These are phyloP conservation scores for Nannizziopsis arthrosporioides DNA, from an alignment of 2,329 filamentous ascomycete species.

Conservation along the genomic window DNA sequence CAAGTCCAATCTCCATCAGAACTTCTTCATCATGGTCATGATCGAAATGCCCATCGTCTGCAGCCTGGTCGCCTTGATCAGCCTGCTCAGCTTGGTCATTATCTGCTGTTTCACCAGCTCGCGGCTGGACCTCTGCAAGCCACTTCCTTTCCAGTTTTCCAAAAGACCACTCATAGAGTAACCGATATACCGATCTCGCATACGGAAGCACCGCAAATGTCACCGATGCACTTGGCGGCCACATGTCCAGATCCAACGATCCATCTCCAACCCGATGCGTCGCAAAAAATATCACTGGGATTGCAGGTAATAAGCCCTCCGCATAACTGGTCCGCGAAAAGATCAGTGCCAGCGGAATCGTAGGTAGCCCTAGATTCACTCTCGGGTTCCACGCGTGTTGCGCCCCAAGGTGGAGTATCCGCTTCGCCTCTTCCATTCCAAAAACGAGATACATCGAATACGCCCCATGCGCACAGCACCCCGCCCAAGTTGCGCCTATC, in stretches of 20 bases:
- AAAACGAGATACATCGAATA: constrained; percentile 56
- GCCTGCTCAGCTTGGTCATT: constrained; percentile 16
- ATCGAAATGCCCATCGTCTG: constrained; percentile 24
- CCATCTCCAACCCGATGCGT: constrained; percentile 32
- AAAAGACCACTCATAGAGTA: constrained; percentile 50
- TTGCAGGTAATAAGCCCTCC: constrained; percentile 51
- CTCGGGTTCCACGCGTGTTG: constrained; percentile 36
- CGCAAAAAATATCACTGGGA: constrained; percentile 47
- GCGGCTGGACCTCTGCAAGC: constrained; percentile 52
- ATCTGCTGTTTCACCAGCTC: constrained; percentile 31
- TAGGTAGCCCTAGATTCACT: constrained; percentile 49
- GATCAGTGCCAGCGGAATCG: constrained; percentile 57
- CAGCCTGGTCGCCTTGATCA: constrained; percentile 22
- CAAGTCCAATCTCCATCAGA: constrained; percentile 40
- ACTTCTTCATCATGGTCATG: constrained; percentile 32
- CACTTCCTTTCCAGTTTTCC: constrained; percentile 47
- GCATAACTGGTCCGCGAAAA: constrained; percentile 54
- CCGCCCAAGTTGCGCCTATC: constrained; percentile 39
- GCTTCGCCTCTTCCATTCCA: constrained; percentile 48
- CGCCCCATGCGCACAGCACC: constrained; percentile 47
- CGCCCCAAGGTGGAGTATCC: constrained; percentile 39
- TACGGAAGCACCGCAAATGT: constrained; percentile 57
- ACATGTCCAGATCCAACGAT: constrained; percentile 44
- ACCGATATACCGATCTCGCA: constrained; percentile 51
- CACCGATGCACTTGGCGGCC: constrained; percentile 56